Evolutionary conservation across 78 protist genomes (phyloP).

Genomic region (Fonticula alba): DNA sequence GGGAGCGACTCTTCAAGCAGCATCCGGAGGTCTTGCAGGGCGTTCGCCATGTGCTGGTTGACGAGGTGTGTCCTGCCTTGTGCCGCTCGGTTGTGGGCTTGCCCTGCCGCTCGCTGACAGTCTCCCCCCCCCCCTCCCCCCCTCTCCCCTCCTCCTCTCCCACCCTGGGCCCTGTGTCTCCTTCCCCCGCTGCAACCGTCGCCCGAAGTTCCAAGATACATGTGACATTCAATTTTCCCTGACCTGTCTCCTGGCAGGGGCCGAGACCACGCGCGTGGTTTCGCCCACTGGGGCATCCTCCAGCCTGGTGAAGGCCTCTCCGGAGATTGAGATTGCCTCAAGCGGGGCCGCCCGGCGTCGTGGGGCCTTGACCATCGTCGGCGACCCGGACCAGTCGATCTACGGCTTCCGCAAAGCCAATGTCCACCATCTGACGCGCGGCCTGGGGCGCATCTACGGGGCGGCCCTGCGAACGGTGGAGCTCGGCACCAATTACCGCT

Average conservation of each 20-base stretch:
- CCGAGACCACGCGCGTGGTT: no score
- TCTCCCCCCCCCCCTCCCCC: no score
- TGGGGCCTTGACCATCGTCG: constrained; percentile 2
- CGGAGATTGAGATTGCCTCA: no score
- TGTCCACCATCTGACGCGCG: not conserved
- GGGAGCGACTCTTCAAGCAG: not conserved
- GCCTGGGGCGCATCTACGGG: not conserved
- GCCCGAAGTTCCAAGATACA: not conserved
- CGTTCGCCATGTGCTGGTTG: not conserved
- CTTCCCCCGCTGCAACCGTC: not conserved
- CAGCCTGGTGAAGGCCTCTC: no score
- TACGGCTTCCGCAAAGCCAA: not conserved
- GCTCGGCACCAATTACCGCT: not conserved
- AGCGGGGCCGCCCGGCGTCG: no score
- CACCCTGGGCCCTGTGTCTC: not conserved
- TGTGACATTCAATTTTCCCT: not conserved
- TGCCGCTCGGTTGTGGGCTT: no score
- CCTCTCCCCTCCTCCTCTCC: not conserved
- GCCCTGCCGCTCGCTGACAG: not conserved
- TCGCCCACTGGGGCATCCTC: no score
- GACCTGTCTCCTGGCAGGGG: not conserved
- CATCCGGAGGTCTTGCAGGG: not conserved
- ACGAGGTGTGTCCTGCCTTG: not conserved
- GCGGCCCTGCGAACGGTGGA: not conserved
- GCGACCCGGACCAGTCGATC: constrained; percentile 6